A percentile compares a stretch with the other conserved stretches of the same genome.
Conservation (phyloP, 1,139 yeast genomes). For the Saccharomyces hybrid region DNA sequence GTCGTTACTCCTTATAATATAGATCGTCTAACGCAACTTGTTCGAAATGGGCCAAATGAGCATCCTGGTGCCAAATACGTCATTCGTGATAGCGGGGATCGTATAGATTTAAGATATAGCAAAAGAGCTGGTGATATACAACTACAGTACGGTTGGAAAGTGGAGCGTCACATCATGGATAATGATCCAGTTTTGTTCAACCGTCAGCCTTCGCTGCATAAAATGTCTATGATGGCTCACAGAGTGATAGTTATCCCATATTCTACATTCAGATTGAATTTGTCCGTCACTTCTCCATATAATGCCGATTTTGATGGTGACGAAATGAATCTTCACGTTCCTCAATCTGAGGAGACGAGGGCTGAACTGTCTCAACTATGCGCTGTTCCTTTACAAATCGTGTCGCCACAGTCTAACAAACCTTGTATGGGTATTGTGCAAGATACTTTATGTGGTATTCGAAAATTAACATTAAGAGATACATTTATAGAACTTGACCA, state of each 20-base stretch:
- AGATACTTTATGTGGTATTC: constrained; percentile 94
- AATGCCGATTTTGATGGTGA: constrained; percentile 99
- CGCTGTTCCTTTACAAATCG: constrained; percentile 96
- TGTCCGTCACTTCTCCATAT: constrained; percentile 96
- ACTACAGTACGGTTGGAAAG: constrained; percentile 97
- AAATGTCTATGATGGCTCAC: constrained; percentile 99
- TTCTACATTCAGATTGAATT: constrained; percentile 90
- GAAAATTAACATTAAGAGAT: constrained; percentile 92
- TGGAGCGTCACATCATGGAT: constrained; percentile 96
- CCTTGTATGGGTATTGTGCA: constrained; percentile 99
- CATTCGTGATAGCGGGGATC: constrained; percentile 96
- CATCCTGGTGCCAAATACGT: constrained; percentile 99
- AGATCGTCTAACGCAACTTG: constrained; percentile 83
- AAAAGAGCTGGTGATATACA: constrained; percentile 98
- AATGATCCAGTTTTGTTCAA: constrained; percentile 95
- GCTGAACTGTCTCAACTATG: constrained; percentile 92
- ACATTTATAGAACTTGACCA: constrained; percentile 83
- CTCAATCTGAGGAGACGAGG: constrained; percentile 96
- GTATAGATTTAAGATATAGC: constrained; percentile 93
- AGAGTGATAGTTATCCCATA: constrained; percentile 98
- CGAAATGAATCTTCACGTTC: constrained; percentile 99
- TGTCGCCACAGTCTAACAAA: constrained; percentile 95
- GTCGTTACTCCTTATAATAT: constrained; percentile 96
- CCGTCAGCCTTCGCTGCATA: constrained; percentile 98
- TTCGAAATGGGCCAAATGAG: constrained; percentile 96